phyloP scores from a whole-genome alignment of 208 protist genomes.

The Trypanosoma boissoni region DNA sequence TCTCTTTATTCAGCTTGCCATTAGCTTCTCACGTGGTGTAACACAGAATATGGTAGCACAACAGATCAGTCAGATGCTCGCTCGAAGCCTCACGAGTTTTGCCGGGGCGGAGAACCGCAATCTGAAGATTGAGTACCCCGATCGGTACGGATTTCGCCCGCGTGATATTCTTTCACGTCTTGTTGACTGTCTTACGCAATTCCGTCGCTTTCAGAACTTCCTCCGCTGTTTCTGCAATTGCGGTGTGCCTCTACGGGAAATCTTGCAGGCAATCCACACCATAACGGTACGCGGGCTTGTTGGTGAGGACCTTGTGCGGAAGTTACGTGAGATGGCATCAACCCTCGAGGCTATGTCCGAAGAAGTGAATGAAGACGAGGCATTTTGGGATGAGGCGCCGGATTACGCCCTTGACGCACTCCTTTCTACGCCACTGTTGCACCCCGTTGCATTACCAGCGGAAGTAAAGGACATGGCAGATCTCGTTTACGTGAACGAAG shows the following conservation, averaged over 20 bases:
- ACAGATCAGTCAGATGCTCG: conserved; percentile 87
- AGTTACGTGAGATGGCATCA: conserved; percentile 56
- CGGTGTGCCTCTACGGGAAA: conserved; percentile 56
- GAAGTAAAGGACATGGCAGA: conserved; percentile 78
- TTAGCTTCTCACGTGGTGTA: conserved; percentile 73
- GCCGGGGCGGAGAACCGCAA: conserved; percentile 71
- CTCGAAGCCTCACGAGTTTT: conserved; percentile 76
- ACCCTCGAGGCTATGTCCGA: conserved; percentile 47
- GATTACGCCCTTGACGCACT: conserved; percentile 84
- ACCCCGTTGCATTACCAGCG: conserved; percentile 79
- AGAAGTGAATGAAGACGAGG: conserved; percentile 69
- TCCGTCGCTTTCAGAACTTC: conserved; percentile 69
- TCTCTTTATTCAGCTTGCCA: conserved; percentile 82
- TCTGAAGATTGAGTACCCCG: conserved; percentile 77
- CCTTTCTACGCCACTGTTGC: conserved; percentile 69
- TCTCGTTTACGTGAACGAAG: conserved; percentile 77
- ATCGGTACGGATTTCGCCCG: conserved; percentile 75
- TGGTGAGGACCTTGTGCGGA: conserved; percentile 51
- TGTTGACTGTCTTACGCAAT: conserved; percentile 80
- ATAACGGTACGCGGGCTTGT: conserved; percentile 71
- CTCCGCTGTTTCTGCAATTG: conserved; percentile 75
- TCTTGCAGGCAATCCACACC: conserved; percentile 47
- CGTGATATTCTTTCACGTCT: conserved; percentile 72
- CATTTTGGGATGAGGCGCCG: conserved; percentile 82
- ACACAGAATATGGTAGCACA: conserved; percentile 87